These are phyloP conservation scores for Yamadazyma buinensis DNA, from an alignment of 1,139 yeast species.

Conservation along the genomic window DNA sequence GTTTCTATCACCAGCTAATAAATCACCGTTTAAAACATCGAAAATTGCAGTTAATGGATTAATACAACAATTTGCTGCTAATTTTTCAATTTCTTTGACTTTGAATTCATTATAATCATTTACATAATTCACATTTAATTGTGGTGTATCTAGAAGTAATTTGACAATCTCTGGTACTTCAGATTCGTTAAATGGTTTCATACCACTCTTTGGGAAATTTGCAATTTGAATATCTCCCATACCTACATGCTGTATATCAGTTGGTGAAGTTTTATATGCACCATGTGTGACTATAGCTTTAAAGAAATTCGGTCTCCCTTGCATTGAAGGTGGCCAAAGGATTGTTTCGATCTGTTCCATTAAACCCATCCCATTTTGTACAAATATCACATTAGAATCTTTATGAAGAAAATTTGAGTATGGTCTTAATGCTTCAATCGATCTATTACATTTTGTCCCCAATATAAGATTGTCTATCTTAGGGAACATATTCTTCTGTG, in stretches of 20 bases:
- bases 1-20: conserved; percentile 37
- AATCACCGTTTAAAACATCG: conserved; percentile 71
- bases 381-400: conserved; percentile 54
- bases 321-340: conserved; percentile 49
- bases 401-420: conserved; percentile 37
- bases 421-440: conserved; percentile 43
- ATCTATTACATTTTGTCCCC: conserved; percentile 62
- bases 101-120: conserved; percentile 50
- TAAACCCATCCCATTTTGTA: conserved; percentile 79
- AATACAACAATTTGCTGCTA: conserved; percentile 69
- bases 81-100: conserved; percentile 68
- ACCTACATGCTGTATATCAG: conserved; percentile 63
- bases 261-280: conserved; percentile 46
- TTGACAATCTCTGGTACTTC: conserved; percentile 29
- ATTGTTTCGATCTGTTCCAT: conserved; percentile 47
- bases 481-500: background rate
- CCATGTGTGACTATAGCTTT: conserved; percentile 87
- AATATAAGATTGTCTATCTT: conserved; percentile 52
- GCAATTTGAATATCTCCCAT: conserved; percentile 52
- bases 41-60: conserved; percentile 70
- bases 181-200: conserved; percentile 1
- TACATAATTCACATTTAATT: conserved; percentile 42
- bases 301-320: conserved; percentile 51
- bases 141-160: conserved; percentile 24
- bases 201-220: conserved; percentile 11